Percentiles rank a stretch among this genome's conserved stretches.
Conservation (phyloP, 2,329 filamentous ascomycete species). For the Colletotrichum sp. region DNA sequence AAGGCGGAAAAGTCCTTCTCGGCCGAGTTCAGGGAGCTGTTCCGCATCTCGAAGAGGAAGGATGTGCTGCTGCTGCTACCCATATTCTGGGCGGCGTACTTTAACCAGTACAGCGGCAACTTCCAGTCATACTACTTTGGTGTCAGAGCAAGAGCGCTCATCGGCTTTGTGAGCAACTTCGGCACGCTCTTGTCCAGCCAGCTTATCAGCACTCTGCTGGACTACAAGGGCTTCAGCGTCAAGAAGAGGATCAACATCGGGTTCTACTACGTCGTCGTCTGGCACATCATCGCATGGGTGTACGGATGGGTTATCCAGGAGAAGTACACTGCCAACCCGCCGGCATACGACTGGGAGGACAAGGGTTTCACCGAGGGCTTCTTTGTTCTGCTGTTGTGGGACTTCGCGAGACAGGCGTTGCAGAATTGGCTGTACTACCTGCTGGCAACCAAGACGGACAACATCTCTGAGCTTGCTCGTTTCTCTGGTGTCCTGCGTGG, state of each 20-base stretch:
- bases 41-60: constrained; percentile 20
- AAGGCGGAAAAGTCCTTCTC: constrained; percentile 24
- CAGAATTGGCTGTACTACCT: constrained; percentile 65
- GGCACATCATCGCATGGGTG: constrained; percentile 53
- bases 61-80: constrained; percentile 27
- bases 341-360: constrained; percentile 43
- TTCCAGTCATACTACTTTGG: constrained; percentile 47
- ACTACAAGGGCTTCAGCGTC: constrained; percentile 39
- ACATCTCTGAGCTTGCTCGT: constrained; percentile 55
- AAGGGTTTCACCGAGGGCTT: constrained; percentile 50
- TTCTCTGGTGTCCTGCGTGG: constrained; percentile 44
- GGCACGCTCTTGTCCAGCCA: constrained; percentile 45
- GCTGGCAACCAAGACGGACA: constrained; percentile 58
- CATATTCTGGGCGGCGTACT: constrained; percentile 31
- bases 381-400: constrained; percentile 53
- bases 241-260: constrained; percentile 45
- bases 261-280: constrained; percentile 49
- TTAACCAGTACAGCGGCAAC: constrained; percentile 43
- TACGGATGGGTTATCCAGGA: constrained; percentile 60
- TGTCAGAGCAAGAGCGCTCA: constrained; percentile 50
- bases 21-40: constrained; percentile 28
- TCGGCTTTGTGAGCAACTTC: constrained; percentile 45
- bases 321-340: constrained; percentile 48
- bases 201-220: constrained; percentile 48
- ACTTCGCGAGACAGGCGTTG: constrained; percentile 54